Percentiles rank a stretch among this genome's conserved stretches.
phyloP scores from a whole-genome alignment of 305 asterid species.

The Fraxinus latifolia region DNA sequence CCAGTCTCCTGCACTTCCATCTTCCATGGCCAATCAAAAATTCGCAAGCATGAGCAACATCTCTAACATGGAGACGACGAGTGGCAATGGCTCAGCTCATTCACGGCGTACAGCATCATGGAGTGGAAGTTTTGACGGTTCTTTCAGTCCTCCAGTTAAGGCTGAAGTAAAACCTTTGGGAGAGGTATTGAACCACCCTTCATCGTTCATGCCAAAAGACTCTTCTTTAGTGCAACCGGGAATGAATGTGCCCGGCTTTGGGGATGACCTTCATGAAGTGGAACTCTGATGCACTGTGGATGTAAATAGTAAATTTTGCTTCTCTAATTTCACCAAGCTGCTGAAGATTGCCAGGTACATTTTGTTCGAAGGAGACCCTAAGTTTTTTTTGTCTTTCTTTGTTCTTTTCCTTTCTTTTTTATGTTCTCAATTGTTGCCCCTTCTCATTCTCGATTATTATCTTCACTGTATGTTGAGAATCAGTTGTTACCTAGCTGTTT shows the following conservation, averaged over 20 bases:
- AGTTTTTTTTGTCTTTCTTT: conserved; percentile 1
- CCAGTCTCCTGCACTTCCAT: conserved; percentile 36
- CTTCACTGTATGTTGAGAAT: conserved; percentile 33
- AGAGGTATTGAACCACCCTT: conserved; percentile 39
- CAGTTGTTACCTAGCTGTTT: conserved; percentile 32
- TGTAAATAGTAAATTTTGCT: conserved; percentile 43
- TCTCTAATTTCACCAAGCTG: conserved; percentile 20
- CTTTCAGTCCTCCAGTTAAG: conserved; percentile 30
- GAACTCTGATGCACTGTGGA: conserved; percentile 52
- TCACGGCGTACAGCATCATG: conserved; percentile 78
- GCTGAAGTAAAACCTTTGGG: conserved; percentile 50
- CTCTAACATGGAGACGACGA: conserved; percentile 31
- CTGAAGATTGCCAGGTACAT: conserved; percentile 26
- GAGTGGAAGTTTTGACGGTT: conserved; percentile 63
- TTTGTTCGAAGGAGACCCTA: conserved; percentile 25
- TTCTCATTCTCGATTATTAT: not conserved
- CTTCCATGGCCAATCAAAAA: conserved; percentile 53
- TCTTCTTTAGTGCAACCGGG: conserved; percentile 35
- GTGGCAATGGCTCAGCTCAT: conserved; percentile 26
- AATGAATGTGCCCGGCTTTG: conserved; percentile 37
- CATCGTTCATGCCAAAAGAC: conserved; percentile 34
- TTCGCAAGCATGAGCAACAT: conserved; percentile 68
- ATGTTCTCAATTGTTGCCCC: not conserved
- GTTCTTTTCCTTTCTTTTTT: not conserved
- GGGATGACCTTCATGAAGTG: conserved; percentile 67